phyloP scores from a whole-genome alignment of 441 rosid genomes.

The Eutrema salsugineum region DNA sequence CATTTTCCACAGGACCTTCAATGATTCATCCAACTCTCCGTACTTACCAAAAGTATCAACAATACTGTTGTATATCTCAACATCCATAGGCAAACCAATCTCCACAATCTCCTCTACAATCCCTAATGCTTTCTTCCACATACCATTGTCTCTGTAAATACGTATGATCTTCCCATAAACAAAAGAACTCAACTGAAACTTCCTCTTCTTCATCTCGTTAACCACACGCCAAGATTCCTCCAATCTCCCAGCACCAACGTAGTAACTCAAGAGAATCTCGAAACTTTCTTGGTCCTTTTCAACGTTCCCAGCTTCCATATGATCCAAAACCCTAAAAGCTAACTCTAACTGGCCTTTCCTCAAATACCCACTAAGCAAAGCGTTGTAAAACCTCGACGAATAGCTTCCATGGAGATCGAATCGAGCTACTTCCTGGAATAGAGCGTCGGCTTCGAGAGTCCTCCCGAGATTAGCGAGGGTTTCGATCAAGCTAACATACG shows the following conservation, averaged over 20 bases:
- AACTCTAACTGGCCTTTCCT: slow-evolving; percentile 52
- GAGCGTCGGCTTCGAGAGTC: slow-evolving; percentile 59
- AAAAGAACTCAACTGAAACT: slow-evolving; percentile 40
- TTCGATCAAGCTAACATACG: slow-evolving; percentile 47
- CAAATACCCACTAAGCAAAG: slow-evolving; percentile 48
- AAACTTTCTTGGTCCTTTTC: slow-evolving; percentile 42
- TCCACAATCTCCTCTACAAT: slow-evolving; percentile 55
- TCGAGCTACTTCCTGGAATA: slow-evolving; percentile 48
- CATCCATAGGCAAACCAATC: slow-evolving; percentile 46
- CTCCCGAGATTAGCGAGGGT: slow-evolving; percentile 45
- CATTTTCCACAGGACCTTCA: slow-evolving; percentile 48
- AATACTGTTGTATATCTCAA: slow-evolving; percentile 50
- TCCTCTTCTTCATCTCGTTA: slow-evolving; percentile 49
- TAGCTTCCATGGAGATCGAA: slow-evolving; percentile 35
- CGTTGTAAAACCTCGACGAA: slow-evolving; percentile 36
- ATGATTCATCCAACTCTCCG: slow-evolving; percentile 55
- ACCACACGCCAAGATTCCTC: slow-evolving; percentile 60
- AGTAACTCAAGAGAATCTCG: slow-evolving; percentile 51
- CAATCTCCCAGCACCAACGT: slow-evolving; percentile 55
- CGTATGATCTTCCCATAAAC: slow-evolving; percentile 55
- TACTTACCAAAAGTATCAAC: slow-evolving; percentile 64
- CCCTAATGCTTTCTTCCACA: slow-evolving; percentile 75
- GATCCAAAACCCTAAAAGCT: slow-evolving; percentile 36
- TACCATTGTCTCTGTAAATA: slow-evolving; percentile 70
- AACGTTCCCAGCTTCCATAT: slow-evolving; percentile 35